Evolutionary conservation across 805 yeast species (phyloP), one percentile per base, ranked within the genome.

Genomic region (Candida maltosa): DNA sequence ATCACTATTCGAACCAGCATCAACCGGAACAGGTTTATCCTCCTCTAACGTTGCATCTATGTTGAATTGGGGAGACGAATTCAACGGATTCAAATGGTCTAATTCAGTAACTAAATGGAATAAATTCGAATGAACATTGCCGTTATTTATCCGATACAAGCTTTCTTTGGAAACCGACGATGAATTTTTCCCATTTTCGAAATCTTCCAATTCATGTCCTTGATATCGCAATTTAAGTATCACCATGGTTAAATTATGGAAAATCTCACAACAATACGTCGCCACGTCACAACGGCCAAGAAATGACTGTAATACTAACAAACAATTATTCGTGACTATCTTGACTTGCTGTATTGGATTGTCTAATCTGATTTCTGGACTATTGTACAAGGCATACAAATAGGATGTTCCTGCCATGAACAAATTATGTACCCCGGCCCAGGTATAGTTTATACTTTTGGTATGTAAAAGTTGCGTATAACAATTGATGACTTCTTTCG

Each of bases 351-450:
- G 65, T 15, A 76, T 45, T 1, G 71, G 54, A 14, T 77, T 69
- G 5, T 60, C 59, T 5, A 58, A 51, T 16, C 82, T 56, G 2
- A 73, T 76, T 31, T 69, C 72, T n/a, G 68, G 68, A 24, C 85
- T 76, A 53, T 83, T 83, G 54, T 84, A 87, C 10, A 87, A 68
- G 1, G 88, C 75, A 52, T 84, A 87, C 29, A 88, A 63, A 47
- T 78, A 87, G 1, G 95, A 83, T 18, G 91, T 83, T 1, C 95
- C 94, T 0, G 95, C 89, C 83, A 85, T 82, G 53, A 87, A 87
- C 35, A 87, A 64, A 52, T 87, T 87, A 55, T 87, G 95, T 3
- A 87, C 89, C 0, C 94, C 93, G 2, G 88, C 89, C 96, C 96
- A 88, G 0, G 96, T 86, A 57, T 85, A 88, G 56, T 87, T 87